Evolutionary conservation across 495 filamentous ascomycete genomes (phyloP).

Genomic region (Neurospora hispaniola): DNA sequence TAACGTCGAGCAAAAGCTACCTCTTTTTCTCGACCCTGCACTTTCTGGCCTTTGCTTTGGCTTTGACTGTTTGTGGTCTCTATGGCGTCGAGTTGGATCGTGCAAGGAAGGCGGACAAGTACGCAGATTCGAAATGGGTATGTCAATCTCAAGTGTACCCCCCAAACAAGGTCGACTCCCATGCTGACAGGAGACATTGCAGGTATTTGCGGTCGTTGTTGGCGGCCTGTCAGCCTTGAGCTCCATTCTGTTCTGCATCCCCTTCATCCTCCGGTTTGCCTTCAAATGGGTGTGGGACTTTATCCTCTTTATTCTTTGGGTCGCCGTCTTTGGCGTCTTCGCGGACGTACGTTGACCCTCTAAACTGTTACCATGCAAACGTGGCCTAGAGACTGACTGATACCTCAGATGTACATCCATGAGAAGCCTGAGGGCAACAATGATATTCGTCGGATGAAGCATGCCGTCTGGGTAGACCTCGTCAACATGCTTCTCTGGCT

Average conservation of each 20-base stretch:
- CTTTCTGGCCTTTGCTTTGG: constrained; percentile 63
- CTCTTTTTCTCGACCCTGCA: constrained; percentile 44
- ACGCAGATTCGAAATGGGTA: constrained; percentile 59
- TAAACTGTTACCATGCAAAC: background rate
- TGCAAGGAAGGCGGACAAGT: constrained; percentile 38
- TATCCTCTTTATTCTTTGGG: constrained; percentile 64
- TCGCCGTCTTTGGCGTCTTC: constrained; percentile 72
- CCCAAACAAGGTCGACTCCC: background rate
- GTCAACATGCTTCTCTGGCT: constrained; percentile 64
- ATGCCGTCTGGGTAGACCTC: constrained; percentile 78
- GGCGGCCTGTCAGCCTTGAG: constrained; percentile 52
- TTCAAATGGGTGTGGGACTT: constrained; percentile 56
- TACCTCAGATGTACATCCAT: constrained; percentile 54
- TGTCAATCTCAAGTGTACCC: constrained; percentile 5
- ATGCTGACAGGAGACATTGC: background rate
- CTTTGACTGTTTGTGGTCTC: constrained; percentile 63
- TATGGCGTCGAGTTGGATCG: constrained; percentile 62
- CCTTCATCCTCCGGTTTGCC: constrained; percentile 45
- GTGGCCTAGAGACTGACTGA: constrained; percentile 1
- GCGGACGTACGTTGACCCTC: constrained; percentile 32
- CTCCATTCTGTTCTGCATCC: constrained; percentile 49
- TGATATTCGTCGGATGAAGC: constrained; percentile 64
- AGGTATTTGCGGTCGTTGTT: constrained; percentile 61
- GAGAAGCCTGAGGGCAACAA: constrained; percentile 48
- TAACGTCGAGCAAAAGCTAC: constrained; percentile 24